phyloP scores from a whole-genome alignment of 2,329 filamentous ascomycete species.

The Fusarium chlamydosporum region DNA sequence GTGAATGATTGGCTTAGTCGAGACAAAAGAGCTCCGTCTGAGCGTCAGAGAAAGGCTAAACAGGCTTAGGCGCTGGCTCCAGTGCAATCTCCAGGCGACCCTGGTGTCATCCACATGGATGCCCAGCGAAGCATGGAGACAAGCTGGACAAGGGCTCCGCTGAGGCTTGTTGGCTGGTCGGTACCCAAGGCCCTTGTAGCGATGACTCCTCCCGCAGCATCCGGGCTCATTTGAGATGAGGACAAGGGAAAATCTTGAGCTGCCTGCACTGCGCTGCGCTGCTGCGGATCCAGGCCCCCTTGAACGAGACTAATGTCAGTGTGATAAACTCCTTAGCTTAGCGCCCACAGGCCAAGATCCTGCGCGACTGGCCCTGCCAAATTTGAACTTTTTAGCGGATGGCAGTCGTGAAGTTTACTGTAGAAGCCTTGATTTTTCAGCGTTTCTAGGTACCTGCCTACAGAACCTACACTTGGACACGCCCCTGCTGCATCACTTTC shows the following conservation, averaged over 20 bases:
- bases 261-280: slow-evolving; percentile 32
- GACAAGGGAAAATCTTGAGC: slow-evolving; percentile 38
- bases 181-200: slow-evolving; percentile 48
- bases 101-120: slow-evolving; percentile 33
- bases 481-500: slow-evolving; percentile 37
- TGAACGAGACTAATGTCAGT: slow-evolving; percentile 35
- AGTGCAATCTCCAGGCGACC: slow-evolving; percentile 49
- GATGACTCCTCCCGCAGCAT: slow-evolving; percentile 50
- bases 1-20: slow-evolving; percentile 37
- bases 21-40: slow-evolving; percentile 37
- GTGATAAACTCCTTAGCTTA: slow-evolving; percentile 33
- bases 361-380: slow-evolving; percentile 28
- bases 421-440: slow-evolving; percentile 42
- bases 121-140: slow-evolving; percentile 24
- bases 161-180: slow-evolving; percentile 43
- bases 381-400: slow-evolving; percentile 31
- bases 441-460: slow-evolving; percentile 28
- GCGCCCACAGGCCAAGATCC: slow-evolving; percentile 31
- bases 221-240: slow-evolving; percentile 41
- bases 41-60: slow-evolving; percentile 46
- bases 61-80: slow-evolving; percentile 44
- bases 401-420: slow-evolving; percentile 38
- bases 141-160: slow-evolving; percentile 33
- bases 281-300: slow-evolving; percentile 29
- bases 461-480: slow-evolving; percentile 33